Percentiles rank a stretch among this genome's conserved stretches.
Evolutionary conservation across 2,329 filamentous ascomycete species (phyloP).

Genomic region (Hypoxylon rubiginosum): DNA sequence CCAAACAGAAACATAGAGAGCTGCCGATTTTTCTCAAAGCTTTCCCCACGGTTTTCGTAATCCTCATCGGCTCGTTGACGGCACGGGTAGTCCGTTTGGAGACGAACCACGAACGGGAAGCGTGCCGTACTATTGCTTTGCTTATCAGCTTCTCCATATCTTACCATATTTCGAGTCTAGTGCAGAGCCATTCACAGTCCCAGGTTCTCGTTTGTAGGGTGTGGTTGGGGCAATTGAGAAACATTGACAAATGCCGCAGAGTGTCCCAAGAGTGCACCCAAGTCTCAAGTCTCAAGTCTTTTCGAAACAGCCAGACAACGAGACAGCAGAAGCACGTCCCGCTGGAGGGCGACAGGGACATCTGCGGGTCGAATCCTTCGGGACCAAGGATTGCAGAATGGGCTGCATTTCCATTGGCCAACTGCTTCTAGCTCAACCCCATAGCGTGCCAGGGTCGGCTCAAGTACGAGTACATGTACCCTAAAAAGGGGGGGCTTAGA

Average conservation of each 20-base stretch:
- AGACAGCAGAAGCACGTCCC: constrained; percentile 33
- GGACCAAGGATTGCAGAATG: constrained; percentile 18
- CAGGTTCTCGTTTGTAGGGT: background rate
- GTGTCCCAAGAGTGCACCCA: constrained; percentile 28
- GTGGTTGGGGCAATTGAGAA: constrained; percentile 5
- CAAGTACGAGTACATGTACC: constrained; percentile 29
- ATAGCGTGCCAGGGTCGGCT: constrained; percentile 27
- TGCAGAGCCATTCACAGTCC: background rate
- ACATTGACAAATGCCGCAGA: constrained; percentile 16
- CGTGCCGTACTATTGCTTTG: constrained; percentile 7
- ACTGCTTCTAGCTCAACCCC: constrained; percentile 35
- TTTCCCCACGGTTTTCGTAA: constrained; percentile 33
- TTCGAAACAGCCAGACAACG: background rate
- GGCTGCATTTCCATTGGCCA: constrained; percentile 26
- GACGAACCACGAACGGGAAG: constrained; percentile 1
- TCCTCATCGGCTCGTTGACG: constrained; percentile 28
- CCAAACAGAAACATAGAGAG: background rate
- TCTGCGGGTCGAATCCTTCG: constrained; percentile 41
- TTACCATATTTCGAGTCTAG: background rate
- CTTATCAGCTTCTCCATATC: constrained; percentile 27
- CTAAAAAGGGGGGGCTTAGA: constrained; percentile 39
- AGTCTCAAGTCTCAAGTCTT: too few species aligned
- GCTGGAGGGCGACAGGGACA: constrained; percentile 31
- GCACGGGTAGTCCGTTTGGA: constrained; percentile 10
- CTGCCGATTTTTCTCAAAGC: constrained; percentile 7